Conservation (phyloP, 2,329 filamentous ascomycete genomes). For the Aspergillus piperis region DNA sequence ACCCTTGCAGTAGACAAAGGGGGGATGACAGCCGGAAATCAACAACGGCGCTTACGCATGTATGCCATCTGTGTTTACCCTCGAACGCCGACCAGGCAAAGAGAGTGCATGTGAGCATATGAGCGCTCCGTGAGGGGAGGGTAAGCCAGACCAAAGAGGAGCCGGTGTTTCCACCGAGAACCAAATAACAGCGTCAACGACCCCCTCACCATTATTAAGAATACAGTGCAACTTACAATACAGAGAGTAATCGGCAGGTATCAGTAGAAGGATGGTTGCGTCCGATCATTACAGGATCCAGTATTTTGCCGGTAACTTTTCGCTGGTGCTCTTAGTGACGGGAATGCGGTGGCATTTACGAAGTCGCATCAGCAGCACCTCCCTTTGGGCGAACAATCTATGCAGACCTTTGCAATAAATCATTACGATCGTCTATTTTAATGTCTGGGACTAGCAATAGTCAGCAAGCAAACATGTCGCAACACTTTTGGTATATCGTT, state of each 20-base stretch:
- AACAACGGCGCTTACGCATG: neutral
- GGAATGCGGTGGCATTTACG: constrained; percentile 8
- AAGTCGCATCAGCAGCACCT: neutral
- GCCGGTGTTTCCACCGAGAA: constrained; percentile 21
- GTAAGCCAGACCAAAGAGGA: constrained; percentile 14
- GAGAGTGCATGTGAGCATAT: constrained; percentile 7
- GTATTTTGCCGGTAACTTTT: constrained; percentile 10
- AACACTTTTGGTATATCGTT: neutral
- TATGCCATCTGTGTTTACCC: neutral
- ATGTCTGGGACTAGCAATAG: neutral
- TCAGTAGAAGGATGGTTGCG: neutral
- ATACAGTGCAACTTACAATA: constrained; percentile 8
- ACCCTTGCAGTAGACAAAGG: constrained; percentile 4
- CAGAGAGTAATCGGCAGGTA: constrained; percentile 9
- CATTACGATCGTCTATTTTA: neutral
- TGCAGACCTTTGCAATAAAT: constrained; percentile 4
- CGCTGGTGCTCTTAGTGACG: neutral
- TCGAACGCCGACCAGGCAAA: neutral
- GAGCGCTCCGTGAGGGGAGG: constrained; percentile 7
- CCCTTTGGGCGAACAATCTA: neutral
- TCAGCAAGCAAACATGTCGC: neutral
- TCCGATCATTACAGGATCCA: constrained; percentile 5
- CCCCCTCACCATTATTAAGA: constrained; percentile 16
- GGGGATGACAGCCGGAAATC: neutral
- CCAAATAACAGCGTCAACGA: constrained; percentile 13